A percentile compares a stretch with the other conserved stretches of the same genome.
phyloP scores from a whole-genome alignment of 192 early-diverging fungal species.

The Lobosporangium transversale region DNA sequence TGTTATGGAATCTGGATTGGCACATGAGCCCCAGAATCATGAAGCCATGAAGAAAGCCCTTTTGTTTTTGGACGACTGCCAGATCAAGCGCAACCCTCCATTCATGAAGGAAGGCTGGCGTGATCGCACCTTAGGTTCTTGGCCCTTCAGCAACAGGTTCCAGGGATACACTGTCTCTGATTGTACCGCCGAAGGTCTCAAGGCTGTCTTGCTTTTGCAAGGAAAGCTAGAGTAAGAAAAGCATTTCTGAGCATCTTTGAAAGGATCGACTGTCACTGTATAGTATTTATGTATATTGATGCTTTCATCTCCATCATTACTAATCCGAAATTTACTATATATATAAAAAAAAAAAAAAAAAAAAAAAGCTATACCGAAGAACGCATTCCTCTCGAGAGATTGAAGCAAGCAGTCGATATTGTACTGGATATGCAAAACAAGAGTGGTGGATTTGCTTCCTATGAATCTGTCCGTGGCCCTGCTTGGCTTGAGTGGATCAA shows the following conservation, averaged over 20 bases:
- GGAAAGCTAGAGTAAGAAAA: conserved; percentile 63
- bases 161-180: conserved; percentile 97
- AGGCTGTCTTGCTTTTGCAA: conserved; percentile 81
- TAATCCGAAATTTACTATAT: background rate
- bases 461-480: conserved; percentile 87
- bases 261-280: too few species aligned
- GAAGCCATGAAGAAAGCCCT: conserved; percentile 72
- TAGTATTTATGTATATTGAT: too few species aligned
- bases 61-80: conserved; percentile 85
- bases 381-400: conserved; percentile 73
- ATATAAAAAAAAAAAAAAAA: too few species aligned
- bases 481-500: conserved; percentile 88
- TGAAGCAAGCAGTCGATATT: conserved; percentile 89
- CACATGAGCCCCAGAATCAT: conserved; percentile 74
- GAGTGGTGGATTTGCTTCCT: conserved; percentile 93
- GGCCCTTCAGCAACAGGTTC: conserved; percentile 95
- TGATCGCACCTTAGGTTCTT: conserved; percentile 89
- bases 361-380: conserved; percentile 59
- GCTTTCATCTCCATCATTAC: background rate
- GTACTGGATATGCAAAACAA: conserved; percentile 92
- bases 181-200: conserved; percentile 93
- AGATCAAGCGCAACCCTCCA: conserved; percentile 82
- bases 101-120: conserved; percentile 79
- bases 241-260: too few species aligned
- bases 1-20: conserved; percentile 80